Percentiles rank a stretch among this genome's conserved stretches.
These are phyloP conservation scores for Rubus parviflorus DNA, from an alignment of 306 rosid genomes.

Conservation along the genomic window DNA sequence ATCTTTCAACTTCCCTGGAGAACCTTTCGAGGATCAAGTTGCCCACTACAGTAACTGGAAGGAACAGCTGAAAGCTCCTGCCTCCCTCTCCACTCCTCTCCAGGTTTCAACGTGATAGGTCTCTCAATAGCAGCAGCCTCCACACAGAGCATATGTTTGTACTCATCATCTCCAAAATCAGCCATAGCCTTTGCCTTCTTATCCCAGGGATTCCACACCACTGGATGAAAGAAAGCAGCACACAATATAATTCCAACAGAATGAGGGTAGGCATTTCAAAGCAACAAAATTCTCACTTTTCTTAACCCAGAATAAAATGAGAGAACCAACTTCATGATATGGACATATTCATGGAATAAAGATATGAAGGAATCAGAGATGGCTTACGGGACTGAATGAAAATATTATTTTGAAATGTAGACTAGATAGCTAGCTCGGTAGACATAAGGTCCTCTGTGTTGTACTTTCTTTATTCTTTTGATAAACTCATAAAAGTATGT, in stretches of 20 bases:
- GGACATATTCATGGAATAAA: neutral
- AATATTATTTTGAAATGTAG: neutral
- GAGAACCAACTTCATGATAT: neutral
- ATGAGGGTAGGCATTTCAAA: conserved; percentile 8
- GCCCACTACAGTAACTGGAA: conserved; percentile 97
- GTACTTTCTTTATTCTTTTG: neutral
- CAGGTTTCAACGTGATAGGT: conserved; percentile 85
- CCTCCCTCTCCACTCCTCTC: conserved; percentile 98
- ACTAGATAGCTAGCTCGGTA: neutral
- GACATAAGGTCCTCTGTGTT: neutral
- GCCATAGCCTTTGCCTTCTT: conserved; percentile 93
- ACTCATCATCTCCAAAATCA: conserved; percentile 98
- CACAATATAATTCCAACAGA: conserved; percentile 2
- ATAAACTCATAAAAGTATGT: neutral
- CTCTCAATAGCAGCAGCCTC: conserved; percentile 90
- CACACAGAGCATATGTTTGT: conserved; percentile 91
- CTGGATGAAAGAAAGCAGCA: conserved; percentile 39
- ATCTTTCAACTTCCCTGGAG: conserved; percentile 62
- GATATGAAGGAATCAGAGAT: neutral
- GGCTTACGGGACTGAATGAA: neutral
- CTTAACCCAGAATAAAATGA: neutral
- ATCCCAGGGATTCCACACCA: conserved; percentile 99
- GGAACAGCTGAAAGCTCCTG: conserved; percentile 94
- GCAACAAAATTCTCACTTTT: neutral
- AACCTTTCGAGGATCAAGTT: conserved; percentile 89